Evolutionary conservation across 2,329 filamentous ascomycete species (phyloP), one percentile per base, ranked within the genome.

Genomic region (Penicillium verrucosum): DNA sequence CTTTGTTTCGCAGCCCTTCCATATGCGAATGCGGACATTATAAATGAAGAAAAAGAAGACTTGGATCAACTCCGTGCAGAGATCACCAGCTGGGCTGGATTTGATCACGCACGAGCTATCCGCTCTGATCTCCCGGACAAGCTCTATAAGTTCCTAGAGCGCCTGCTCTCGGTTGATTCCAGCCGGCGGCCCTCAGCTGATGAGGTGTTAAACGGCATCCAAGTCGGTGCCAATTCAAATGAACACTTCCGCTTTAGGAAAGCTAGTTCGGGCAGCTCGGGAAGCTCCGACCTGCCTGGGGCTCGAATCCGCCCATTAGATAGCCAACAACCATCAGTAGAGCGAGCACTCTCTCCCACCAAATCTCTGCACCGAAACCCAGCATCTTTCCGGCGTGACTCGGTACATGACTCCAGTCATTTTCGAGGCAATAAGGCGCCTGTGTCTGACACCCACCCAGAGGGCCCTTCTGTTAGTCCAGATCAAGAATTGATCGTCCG

Each of bases 1-100:
- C 89, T 99, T 81, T 99, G 94, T 72, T 99, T 99, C 70, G 90
- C 89, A 1, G 83, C 88, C 45, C 81, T 99, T 11, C 94, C 94
- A 0, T 99, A 97, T 70, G 81, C 77, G 25, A 89, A 88, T 65
- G 90, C 92, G 51, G 93, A 97, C 69, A 82, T 88, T 4, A 81
- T 95, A 23, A 85, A 96, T 58, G 93, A 97, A 72, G 93, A 97
- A 69, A 86, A 91, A 54, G 94, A 99, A 70, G 92, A 97, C 63
- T 81, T 97, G 5, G 92, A 97, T 65, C 80, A 87, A 62, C 81
- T 99, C 30, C 85, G 92, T 41, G 88, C 82, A 3, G 94, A 99
- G 73, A 97, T 99, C 55, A 85, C 86, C 11, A 81, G 83, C 34
- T 99, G 94, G 94, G 80, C 86, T 52, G 94, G 94, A 0, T 96